Conservation (phyloP, 495 filamentous ascomycete species). For the Sordaria brevicollis region DNA sequence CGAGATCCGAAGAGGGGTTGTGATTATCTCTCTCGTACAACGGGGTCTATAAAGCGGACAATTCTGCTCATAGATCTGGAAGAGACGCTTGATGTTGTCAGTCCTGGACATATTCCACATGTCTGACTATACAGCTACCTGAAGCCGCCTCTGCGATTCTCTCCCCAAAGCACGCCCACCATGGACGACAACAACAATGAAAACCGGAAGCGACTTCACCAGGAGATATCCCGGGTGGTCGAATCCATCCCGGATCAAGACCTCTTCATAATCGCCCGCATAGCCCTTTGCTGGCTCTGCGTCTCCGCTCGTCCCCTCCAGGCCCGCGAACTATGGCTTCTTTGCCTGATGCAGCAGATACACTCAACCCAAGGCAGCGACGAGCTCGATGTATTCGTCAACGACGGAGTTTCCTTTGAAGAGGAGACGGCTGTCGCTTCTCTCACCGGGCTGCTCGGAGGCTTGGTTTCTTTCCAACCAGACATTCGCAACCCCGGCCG, state of each 20-base stretch:
- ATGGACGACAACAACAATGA: constrained; percentile 5
- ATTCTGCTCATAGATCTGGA: not conserved
- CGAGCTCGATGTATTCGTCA: constrained; percentile 6
- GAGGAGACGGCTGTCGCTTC: constrained; percentile 1
- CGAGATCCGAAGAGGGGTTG: not conserved
- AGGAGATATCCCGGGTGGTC: not conserved
- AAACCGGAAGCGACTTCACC: not conserved
- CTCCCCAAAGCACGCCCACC: not conserved
- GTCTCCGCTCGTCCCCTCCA: constrained; percentile 9
- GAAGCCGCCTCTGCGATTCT: not conserved
- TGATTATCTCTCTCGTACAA: too few relatives aligned
- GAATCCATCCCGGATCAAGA: not conserved
- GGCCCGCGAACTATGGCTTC: constrained; percentile 10
- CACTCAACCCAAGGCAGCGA: constrained; percentile 1
- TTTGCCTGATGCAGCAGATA: constrained; percentile 3
- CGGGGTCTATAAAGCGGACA: not conserved
- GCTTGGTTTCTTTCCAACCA: not conserved
- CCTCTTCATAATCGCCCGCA: not conserved
- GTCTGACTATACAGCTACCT: not conserved
- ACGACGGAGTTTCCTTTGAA: not conserved
- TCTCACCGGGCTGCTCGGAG: constrained; percentile 2
- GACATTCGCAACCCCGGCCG: not conserved
- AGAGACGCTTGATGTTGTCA: not conserved
- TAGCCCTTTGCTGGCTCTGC: constrained; percentile 15
- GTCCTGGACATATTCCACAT: not conserved